Evolutionary conservation across 352 stramenopile species (phyloP), one percentile per base, ranked within the genome.

Genomic region (Phytopythium ostracodes): DNA sequence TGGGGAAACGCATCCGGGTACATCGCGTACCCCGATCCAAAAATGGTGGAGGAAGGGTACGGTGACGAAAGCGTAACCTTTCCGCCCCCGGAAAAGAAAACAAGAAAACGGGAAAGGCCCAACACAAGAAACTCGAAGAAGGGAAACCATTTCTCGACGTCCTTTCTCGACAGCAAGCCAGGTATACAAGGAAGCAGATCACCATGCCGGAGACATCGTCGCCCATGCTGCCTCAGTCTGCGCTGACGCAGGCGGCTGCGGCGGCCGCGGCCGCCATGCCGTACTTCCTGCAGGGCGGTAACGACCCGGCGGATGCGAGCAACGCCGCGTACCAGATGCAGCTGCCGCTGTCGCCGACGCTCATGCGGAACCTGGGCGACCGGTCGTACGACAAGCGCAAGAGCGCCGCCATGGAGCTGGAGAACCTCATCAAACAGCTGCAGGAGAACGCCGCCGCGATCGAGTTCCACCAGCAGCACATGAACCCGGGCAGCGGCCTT

Each of bases 381-480:
- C 85, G 97, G 20, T 98, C 94, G 17, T 99, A 99, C 75, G 98
- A 99, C 67, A 99, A 99, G 79, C 92, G 98, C 58, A 99, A 99
- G 77, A 97, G 97, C 68, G 97, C 97, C 2, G 97, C 97, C 10
- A 88, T 99, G 59, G 98, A 99, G 78, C 95, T 99, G 33, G 98
- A 99, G 84, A 97, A 97, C 64, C 79, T 99, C 24, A 98, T 99
- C 60, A 99, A 99, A 75, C 90, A 94, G 44, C 79, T 99, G 20
- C 92, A 97, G 66, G 95, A 99, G 65, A 97, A 92, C 55, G 89
- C 95, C 5, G 97, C 89, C 36, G 83, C 72, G 1, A 72, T 87
- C 20, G 79, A 89, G 58, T 77, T 80, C 56, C 80, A 89, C 63
- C 74, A 87, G 63, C 74, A 88, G 46, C 77, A 95, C 44, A 52